A percentile compares a stretch with the other conserved stretches of the same genome.
Conservation (phyloP, 345 rosid species). For the Acer yangbiense region DNA sequence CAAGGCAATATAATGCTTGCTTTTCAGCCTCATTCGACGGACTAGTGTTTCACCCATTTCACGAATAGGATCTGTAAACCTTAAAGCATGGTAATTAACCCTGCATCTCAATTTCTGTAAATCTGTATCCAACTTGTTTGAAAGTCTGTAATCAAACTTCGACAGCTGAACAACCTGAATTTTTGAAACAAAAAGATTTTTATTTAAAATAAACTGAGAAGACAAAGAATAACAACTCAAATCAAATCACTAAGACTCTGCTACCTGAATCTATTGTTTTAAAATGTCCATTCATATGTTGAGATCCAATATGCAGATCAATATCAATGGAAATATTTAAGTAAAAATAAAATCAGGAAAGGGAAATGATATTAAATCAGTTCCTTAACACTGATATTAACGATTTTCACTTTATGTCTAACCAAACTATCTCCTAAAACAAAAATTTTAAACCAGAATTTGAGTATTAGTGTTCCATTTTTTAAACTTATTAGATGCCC, state of each 20-base stretch:
- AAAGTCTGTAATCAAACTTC: conserved; percentile 93
- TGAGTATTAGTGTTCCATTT: not conserved
- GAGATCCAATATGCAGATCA: not conserved
- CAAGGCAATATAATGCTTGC: conserved; percentile 85
- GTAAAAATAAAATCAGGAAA: not conserved
- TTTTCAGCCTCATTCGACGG: conserved; percentile 69
- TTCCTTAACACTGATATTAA: not conserved
- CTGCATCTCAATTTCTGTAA: conserved; percentile 94
- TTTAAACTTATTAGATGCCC: not conserved
- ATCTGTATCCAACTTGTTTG: conserved; percentile 81
- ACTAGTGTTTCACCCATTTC: conserved; percentile 78
- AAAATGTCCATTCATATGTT: not conserved
- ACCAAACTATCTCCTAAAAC: not conserved
- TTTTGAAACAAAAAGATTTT: not conserved
- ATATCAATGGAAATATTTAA: not conserved
- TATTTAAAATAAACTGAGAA: not conserved
- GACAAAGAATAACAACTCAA: not conserved
- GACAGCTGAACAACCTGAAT: conserved; percentile 80
- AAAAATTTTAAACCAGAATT: not conserved
- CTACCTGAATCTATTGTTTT: not conserved
- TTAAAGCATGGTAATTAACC: conserved; percentile 89
- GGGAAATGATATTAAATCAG: not conserved
- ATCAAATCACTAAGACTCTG: not conserved
- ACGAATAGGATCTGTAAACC: conserved; percentile 79
- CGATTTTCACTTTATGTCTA: not conserved